Conservation (phyloP, 441 rosid species). For the Dalechampia spathulata region DNA sequence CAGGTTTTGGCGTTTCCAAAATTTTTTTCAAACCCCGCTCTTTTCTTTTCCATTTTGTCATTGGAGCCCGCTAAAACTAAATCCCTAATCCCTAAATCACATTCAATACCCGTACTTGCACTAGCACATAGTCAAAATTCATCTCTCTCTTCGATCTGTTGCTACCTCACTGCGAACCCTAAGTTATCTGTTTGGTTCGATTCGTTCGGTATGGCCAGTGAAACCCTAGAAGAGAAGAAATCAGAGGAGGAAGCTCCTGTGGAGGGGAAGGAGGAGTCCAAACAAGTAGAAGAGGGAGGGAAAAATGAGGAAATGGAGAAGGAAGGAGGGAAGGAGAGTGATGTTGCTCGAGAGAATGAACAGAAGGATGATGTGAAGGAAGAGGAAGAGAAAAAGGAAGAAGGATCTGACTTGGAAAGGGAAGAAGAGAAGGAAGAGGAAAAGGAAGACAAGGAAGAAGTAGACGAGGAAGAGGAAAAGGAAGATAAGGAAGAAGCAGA, state of each 20-base stretch:
- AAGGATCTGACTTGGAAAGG: not conserved
- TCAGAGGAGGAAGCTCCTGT: conserved; percentile 33
- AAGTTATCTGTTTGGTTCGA: conserved; percentile 1
- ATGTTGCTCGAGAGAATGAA: conserved; percentile 11
- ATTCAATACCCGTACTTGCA: not conserved
- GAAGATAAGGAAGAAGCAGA: conserved; percentile 9
- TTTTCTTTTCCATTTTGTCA: not conserved
- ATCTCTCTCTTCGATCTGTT: conserved; percentile 1
- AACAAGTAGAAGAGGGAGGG: conserved; percentile 10
- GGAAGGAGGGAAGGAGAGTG: conserved; percentile 3
- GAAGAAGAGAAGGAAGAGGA: conserved; percentile 5
- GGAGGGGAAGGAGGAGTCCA: conserved; percentile 20
- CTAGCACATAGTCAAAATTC: not conserved
- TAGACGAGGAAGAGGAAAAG: conserved; percentile 7
- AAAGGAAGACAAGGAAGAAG: conserved; percentile 2
- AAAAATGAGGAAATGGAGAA: conserved; percentile 16
- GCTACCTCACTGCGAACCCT: not conserved
- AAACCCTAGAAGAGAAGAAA: conserved; percentile 64
- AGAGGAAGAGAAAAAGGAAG: conserved; percentile 18
- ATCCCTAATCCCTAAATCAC: conserved; percentile 1
- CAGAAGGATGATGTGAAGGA: conserved; percentile 11
- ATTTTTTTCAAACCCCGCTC: conserved; percentile 30
- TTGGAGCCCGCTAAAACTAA: conserved; percentile 11
- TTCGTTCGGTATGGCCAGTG: conserved; percentile 44
- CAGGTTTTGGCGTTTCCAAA: conserved; percentile 18